phyloP scores from a whole-genome alignment of 306 rosid genomes.

The Pueraria montana region DNA sequence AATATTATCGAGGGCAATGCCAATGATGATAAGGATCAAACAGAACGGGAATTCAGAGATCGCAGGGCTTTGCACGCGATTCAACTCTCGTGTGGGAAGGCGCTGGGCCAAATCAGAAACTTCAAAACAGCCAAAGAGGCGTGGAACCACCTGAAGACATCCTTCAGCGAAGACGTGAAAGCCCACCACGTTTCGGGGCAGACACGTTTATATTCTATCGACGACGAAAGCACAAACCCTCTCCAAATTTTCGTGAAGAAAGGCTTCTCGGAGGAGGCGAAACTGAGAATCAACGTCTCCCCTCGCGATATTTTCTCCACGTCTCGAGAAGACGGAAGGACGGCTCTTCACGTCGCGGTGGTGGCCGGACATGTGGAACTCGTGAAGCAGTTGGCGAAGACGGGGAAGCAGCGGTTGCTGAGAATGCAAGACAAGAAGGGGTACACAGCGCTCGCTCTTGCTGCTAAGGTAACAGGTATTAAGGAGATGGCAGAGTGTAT shows the following conservation, averaged over 20 bases:
- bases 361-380: not conserved
- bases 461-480: not conserved
- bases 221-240: too few relatives aligned
- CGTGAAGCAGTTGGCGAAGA: not conserved
- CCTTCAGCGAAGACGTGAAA: not conserved
- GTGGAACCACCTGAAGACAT: not conserved
- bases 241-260: not conserved
- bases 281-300: not conserved
- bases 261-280: not conserved
- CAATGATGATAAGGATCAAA: too few relatives aligned
- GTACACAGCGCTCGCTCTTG: not conserved
- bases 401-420: not conserved
- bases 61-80: conserved; percentile 11
- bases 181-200: not conserved
- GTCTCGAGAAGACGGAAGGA: not conserved
- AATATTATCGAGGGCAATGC: not conserved
- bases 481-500: not conserved
- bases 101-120: not conserved
- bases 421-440: not conserved
- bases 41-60: not conserved
- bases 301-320: not conserved
- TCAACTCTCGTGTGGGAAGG: not conserved
- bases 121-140: not conserved
- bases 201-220: too few relatives aligned
- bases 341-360: not conserved